A percentile compares a stretch with the other conserved stretches of the same genome.
Evolutionary conservation across 768 basidiomycete genomes (phyloP).

Genomic region (Psilocybe azurescens): DNA sequence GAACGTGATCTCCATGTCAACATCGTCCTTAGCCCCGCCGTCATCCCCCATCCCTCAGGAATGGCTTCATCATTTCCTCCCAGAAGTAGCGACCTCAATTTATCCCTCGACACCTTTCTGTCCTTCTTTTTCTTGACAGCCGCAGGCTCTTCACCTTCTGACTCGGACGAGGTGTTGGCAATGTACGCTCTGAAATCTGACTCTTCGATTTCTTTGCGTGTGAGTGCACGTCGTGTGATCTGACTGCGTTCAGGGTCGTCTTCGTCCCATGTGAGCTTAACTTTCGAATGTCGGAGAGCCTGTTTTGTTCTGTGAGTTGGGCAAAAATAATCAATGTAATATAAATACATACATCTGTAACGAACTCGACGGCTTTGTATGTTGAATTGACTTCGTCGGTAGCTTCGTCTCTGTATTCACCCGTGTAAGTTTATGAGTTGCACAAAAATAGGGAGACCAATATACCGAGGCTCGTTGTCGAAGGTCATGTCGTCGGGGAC

Average conservation of each 20-base stretch:
- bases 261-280: conserved; percentile 98
- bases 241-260: conserved; percentile 90
- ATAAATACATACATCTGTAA: conserved; percentile 76
- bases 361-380: conserved; percentile 86
- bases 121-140: conserved; percentile 30
- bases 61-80: conserved; percentile 66
- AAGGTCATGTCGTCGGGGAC: conserved; percentile 91
- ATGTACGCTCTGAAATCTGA: conserved; percentile 85
- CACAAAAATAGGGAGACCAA: neutral
- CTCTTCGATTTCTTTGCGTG: conserved; percentile 88
- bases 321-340: neutral
- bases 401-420: conserved; percentile 75
- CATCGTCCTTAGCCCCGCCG: conserved; percentile 50
- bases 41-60: conserved; percentile 85
- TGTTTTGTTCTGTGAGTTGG: conserved; percentile 31
- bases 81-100: conserved; percentile 78
- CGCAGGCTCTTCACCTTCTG: conserved; percentile 51
- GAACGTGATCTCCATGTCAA: conserved; percentile 97
- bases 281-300: conserved; percentile 98
- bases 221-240: conserved; percentile 77
- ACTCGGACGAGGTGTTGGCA: conserved; percentile 72
- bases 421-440: neutral
- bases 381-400: conserved; percentile 60
- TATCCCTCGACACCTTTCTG: conserved; percentile 61
- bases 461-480: conserved; percentile 75